phyloP scores from a whole-genome alignment of 2,329 filamentous ascomycete species.

The Clathrospora elynae region DNA sequence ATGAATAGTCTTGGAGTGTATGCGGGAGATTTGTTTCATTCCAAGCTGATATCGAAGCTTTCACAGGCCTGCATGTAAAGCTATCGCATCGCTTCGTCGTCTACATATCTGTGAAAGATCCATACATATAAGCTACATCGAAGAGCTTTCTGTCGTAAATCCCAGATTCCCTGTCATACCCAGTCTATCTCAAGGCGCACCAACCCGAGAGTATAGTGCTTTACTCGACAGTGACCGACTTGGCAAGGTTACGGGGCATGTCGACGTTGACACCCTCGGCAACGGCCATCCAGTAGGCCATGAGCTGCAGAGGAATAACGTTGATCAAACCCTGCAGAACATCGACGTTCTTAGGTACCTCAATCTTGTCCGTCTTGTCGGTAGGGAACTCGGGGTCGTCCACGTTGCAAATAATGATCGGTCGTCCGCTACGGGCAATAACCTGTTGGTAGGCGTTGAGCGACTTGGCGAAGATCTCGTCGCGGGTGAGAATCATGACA shows the following conservation, averaged over 20 bases:
- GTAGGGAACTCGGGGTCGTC: conserved; percentile 85
- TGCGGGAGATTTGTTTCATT: conserved; percentile 25
- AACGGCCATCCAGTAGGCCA: conserved; percentile 98
- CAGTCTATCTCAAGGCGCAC: conserved; percentile 23
- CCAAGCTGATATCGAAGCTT: conserved; percentile 18
- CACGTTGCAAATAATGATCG: conserved; percentile 97
- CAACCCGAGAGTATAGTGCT: conserved; percentile 23
- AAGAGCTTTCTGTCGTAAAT: conserved; percentile 31
- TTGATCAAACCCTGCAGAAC: conserved; percentile 95
- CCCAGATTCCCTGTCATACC: conserved; percentile 34
- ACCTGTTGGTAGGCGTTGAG: conserved; percentile 99
- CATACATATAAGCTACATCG: conserved; percentile 24
- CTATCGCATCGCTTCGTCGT: conserved; percentile 20
- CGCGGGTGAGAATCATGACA: conserved; percentile 98
- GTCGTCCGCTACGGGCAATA: conserved; percentile 91
- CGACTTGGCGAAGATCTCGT: conserved; percentile 97
- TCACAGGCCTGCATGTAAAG: conserved; percentile 15
- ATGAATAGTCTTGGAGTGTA: not conserved
- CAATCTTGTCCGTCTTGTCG: conserved; percentile 92
- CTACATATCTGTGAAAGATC: conserved; percentile 25
- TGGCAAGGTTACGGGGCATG: conserved; percentile 97
- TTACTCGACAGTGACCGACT: conserved; percentile 99
- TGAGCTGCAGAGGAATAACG: conserved; percentile 95
- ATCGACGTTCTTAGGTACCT: conserved; percentile 95
- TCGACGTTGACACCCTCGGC: conserved; percentile 96